Percentiles rank a stretch among this genome's conserved stretches.
Conservation (phyloP, 441 rosid species). For the Geranium incanum region DNA sequence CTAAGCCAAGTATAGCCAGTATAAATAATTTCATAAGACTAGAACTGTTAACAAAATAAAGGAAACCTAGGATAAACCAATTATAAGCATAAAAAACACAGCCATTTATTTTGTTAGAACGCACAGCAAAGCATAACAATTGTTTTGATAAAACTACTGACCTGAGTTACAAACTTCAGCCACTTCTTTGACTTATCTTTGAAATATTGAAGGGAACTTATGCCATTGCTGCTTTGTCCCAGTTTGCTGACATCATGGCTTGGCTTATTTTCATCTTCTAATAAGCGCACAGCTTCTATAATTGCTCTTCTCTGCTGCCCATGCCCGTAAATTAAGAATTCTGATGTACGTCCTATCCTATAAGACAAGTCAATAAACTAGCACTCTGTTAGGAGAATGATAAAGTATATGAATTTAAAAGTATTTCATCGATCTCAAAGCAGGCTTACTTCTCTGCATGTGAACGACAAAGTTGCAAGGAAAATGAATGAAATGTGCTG, state of each 20-base stretch:
- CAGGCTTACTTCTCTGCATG: constrained; percentile 81
- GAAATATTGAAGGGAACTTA: constrained; percentile 41
- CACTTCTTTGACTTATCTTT: constrained; percentile 84
- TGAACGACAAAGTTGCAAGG: constrained; percentile 83
- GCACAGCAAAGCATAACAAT: neutral
- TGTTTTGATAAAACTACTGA: constrained; percentile 24
- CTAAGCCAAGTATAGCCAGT: too few species aligned
- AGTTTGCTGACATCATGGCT: constrained; percentile 31
- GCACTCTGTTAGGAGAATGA: neutral
- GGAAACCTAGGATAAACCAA: neutral
- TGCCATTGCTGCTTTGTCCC: constrained; percentile 33
- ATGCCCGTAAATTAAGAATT: constrained; percentile 80
- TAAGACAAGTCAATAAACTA: constrained; percentile 17
- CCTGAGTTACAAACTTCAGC: constrained; percentile 90
- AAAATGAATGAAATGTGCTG: constrained; percentile 94
- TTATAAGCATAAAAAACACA: neutral
- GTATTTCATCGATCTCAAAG: constrained; percentile 10
- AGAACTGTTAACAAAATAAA: neutral
- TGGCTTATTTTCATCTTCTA: constrained; percentile 48
- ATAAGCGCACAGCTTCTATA: constrained; percentile 77
- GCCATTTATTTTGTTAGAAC: neutral
- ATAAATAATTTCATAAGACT: neutral
- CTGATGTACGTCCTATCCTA: constrained; percentile 81
- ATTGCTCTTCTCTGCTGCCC: constrained; percentile 95
- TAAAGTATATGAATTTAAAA: constrained; percentile 1